Evolutionary conservation across 192 early-diverging fungal species (phyloP), one percentile per base, ranked within the genome.

Genomic region (Linnemannia elongata): DNA sequence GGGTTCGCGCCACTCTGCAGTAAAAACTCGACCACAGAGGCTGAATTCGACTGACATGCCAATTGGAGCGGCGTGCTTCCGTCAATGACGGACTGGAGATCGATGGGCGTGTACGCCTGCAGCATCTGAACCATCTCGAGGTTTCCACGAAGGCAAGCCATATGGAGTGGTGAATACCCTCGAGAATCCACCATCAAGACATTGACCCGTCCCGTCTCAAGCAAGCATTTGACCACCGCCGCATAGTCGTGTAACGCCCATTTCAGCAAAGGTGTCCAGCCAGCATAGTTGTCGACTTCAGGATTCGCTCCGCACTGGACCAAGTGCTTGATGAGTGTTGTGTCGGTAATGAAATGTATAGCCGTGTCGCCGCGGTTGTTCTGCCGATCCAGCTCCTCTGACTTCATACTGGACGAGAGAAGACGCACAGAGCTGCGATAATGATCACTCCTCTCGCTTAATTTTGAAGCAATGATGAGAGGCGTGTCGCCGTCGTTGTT

Each of bases 1-100:
- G 83, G 78, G 38, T 82, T 82, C 20, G 88, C 81, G 22, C 83
- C 81, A 1, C 74, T 77, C 44, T 80, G 74, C 71, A 89, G 38
- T 6, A 89, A 69, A 76, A 83, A 81, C 33, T 79, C 72, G 13
- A 89, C 84, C n/a, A 87, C 75, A 20, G 81, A 35, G 5, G 54
- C 66, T 2, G 81, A 78, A 36, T 75, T 73, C 36, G 76, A 79
- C 52, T 83, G 79, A 42, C 88, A 84, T 8, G 88, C 87, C 13
- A 91, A 74, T n/a, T 91, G 90, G 13, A 91, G 75, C 0, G 89
- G 69, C 22, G 89, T 90, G 27, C 85, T 88, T 10, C 90, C 90
- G 49, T 89, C 75, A 4, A 79, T 63, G 22, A 77, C 52, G 24
- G 89, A 88, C 47, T 86, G 81, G 18, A 80, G 15, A 49, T 90